These are phyloP conservation scores for Aspergillus viridinutans DNA, from an alignment of 2,329 filamentous ascomycete species.

Conservation along the genomic window DNA sequence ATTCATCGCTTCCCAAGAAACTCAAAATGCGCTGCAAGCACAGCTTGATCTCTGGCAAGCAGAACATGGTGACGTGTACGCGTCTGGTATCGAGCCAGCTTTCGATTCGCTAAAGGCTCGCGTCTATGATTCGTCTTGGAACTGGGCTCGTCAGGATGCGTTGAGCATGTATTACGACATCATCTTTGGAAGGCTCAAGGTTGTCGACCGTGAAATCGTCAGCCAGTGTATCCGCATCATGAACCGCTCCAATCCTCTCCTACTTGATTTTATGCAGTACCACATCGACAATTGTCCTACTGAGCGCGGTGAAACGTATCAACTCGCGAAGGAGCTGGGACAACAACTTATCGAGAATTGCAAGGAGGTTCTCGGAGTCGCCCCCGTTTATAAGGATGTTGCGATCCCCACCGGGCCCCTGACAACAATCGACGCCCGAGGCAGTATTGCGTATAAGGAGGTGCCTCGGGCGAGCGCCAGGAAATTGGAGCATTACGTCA, in stretches of 20 bases:
- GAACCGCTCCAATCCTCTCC: constrained; percentile 94
- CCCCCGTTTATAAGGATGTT: constrained; percentile 95
- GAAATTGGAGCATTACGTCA: constrained; percentile 97
- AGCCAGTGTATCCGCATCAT: constrained; percentile 98
- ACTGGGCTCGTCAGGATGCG: constrained; percentile 96
- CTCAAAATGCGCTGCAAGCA: constrained; percentile 79
- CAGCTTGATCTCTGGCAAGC: constrained; percentile 93
- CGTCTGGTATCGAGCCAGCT: constrained; percentile 85
- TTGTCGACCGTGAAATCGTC: constrained; percentile 94
- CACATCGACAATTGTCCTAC: constrained; percentile 99
- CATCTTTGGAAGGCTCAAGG: constrained; percentile 90
- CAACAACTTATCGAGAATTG: constrained; percentile 96
- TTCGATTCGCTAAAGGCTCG: constrained; percentile 93
- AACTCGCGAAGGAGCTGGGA: constrained; percentile 93
- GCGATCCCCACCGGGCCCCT: constrained; percentile 85
- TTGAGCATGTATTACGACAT: constrained; percentile 99
- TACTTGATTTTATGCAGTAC: constrained; percentile 99
- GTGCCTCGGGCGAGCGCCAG: constrained; percentile 80
- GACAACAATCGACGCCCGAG: constrained; percentile 86
- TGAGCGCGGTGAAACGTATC: constrained; percentile 93
- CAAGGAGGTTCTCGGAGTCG: constrained; percentile 76
- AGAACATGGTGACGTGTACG: constrained; percentile 96
- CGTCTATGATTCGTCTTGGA: constrained; percentile 97
- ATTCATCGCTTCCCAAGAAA: constrained; percentile 77
- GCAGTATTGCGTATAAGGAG: constrained; percentile 90